These are phyloP conservation scores for Aspergillus hancockii DNA, from an alignment of 495 filamentous ascomycete genomes.

Conservation along the genomic window DNA sequence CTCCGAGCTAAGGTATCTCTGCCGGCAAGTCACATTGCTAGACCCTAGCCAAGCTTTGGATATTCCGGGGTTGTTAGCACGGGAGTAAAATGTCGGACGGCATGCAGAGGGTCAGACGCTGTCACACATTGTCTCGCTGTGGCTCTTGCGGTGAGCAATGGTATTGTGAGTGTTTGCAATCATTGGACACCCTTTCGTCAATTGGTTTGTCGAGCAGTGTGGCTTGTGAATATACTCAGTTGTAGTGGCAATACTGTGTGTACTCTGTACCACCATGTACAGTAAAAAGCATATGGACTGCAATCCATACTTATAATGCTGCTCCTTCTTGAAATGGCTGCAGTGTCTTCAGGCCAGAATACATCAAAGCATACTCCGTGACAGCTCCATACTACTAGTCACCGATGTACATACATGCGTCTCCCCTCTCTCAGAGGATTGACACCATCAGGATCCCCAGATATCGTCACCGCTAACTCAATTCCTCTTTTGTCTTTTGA, in stretches of 20 bases:
- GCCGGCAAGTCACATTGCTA: background rate
- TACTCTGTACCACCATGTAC: background rate
- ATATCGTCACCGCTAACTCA: background rate
- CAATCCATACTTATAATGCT: background rate
- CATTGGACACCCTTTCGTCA: background rate
- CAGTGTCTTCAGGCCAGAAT: background rate
- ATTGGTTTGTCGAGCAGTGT: background rate
- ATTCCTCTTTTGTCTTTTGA: background rate
- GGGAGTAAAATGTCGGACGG: slow-evolving; percentile 7
- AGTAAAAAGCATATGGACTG: background rate
- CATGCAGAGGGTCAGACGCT: slow-evolving; percentile 2
- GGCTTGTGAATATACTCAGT: background rate
- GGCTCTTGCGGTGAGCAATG: slow-evolving; percentile 6
- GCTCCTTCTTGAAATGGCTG: background rate
- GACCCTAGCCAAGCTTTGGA: slow-evolving; percentile 11
- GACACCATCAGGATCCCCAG: background rate
- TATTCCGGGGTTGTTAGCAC: slow-evolving; percentile 13
- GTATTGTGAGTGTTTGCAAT: background rate
- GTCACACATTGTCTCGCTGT: slow-evolving; percentile 3
- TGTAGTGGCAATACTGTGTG: background rate
- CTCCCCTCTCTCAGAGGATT: background rate
- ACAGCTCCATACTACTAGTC: background rate
- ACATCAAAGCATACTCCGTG: background rate
- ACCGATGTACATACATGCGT: too few relatives aligned
- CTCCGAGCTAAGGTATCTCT: background rate